Base-by-base conservation (phyloP, 2,329 filamentous ascomycete species). In the Neopestalotiopsis clavispora region DNA sequence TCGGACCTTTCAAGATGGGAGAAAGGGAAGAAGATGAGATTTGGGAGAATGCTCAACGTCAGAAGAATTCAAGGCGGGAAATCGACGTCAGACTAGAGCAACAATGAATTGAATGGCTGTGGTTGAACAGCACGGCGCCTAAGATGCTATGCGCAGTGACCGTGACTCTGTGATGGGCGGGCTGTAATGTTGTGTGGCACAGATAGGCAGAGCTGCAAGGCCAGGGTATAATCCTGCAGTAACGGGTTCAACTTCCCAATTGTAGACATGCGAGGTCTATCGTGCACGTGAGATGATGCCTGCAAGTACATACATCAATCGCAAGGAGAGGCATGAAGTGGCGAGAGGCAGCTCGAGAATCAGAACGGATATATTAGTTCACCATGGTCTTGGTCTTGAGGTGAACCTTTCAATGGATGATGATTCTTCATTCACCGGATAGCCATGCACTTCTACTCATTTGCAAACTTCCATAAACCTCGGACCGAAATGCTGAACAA, bases 201-300 rank as follows among this genome's bases (percentile, higher is more conserved):
- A 67, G 40, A 60, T 14, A 58, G n/a, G 20, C 34, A 57, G 28
- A 20, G 9, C 20, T 42, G 20, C 38, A 40, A 65, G 30, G 45
- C 52, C 23, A 34, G 65, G 34, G 59, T 17, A 17, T n/a, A 12
- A 20, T 45, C 20, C 65, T 67, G 65, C 65, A 67, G 58, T 60
- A 32, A 59, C 65, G 65, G 65, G 6, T 59, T 52, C 65, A 42
- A 58, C 30, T 59, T 67, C 56, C 65, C 65, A 52, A 56, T 67
- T 67, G 45, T 60, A 67, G 65, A 59, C 65, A 42, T 9, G 32
- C 32, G 32, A 60, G 56, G 34, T 32, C 65, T 32, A 38, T 38
- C 14, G 23, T 34, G 56, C 65, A 67, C 65, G 56, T 67, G 65
- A 42, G 65, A 59, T 67, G 30, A 59, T 67, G 30, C 23, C 34